Conservation (phyloP, 352 stramenopile species). For the Globisporangium nagaii region DNA sequence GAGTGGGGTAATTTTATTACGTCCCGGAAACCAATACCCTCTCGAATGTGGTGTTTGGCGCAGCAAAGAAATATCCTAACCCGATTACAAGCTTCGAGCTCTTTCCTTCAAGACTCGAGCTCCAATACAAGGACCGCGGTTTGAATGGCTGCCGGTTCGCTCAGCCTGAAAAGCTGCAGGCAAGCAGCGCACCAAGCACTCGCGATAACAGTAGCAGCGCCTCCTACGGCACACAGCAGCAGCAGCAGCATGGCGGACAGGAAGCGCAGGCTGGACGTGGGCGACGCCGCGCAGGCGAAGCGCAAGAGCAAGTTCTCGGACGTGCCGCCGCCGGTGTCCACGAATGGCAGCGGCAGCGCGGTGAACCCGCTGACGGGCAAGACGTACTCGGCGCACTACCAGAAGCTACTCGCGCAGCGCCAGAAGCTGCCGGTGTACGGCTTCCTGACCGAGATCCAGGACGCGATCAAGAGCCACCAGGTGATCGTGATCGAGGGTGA, state of each 20-base stretch:
- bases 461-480: conserved; percentile 91
- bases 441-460: conserved; percentile 96
- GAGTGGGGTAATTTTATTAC: too few relatives aligned
- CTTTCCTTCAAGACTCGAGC: too few relatives aligned
- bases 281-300: conserved; percentile 44
- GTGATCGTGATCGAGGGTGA: conserved; percentile 98
- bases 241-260: conserved; percentile 43
- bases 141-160: too few relatives aligned
- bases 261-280: conserved; percentile 64
- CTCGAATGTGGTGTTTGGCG: too few relatives aligned
- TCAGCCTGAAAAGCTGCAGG: too few relatives aligned
- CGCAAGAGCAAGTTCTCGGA: conserved; percentile 82
- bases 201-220: background rate
- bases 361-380: conserved; percentile 91
- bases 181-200: too few relatives aligned
- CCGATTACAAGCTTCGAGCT: too few relatives aligned
- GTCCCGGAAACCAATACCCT: too few relatives aligned
- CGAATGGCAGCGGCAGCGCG: background rate
- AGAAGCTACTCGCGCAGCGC: conserved; percentile 88
- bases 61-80: too few relatives aligned
- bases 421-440: conserved; percentile 97
- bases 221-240: background rate
- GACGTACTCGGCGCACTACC: conserved; percentile 90
- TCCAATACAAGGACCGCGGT: too few relatives aligned
- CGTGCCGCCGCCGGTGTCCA: conserved; percentile 18